Base-by-base conservation (phyloP, 257 asterid species). In the Thymus mandschuricus region DNA sequence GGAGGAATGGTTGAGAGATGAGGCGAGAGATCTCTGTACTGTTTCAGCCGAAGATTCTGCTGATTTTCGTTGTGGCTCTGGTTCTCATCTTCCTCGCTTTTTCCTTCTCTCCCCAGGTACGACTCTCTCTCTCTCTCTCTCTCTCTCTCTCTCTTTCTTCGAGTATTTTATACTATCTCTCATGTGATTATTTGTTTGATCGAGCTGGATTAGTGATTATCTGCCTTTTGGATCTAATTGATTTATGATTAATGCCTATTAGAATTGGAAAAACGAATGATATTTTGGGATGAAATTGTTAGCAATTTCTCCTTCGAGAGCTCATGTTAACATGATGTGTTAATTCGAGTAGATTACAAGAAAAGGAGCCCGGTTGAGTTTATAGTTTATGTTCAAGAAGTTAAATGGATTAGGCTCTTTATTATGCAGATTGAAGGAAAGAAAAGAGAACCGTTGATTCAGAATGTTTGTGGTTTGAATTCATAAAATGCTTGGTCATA, bases 11-110 rank as follows among this genome's bases (percentile, higher is more conserved):
- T 69, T 60, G 76, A 64, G 80, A 80, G 68, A 92, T 92, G 96
- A 82, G 86, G 72, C 78, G 96, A 66, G 92, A 83, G 80, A 86
- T 87, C 83, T 89, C 88, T 52, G 82, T 48, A 38, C 63, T 88
- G 79, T 69, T 89, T 33, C 96, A 86, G 78, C 96, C 96, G 2
- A 84, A 86, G 74, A 73, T 70, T 72, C 81, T 89, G 70, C 74
- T 89, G 73, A 71, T 86, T 73, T 60, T 89, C 60, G 67, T 72
- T 44, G 85, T 76, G 60, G 92, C 80, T 69, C 63, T 86, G 4
- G 66, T 82, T 75, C 81, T 92, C 73, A 78, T 86, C 68, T 81
- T 82, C 64, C 71, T 86, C 66, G 86, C 83, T 27, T 73, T 83
- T 74, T 81, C 88, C 30, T 76, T 81, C 79, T 82, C 85, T 58